phyloP scores from a whole-genome alignment of 106 monocot genomes.

The Dendrobium nobile region DNA sequence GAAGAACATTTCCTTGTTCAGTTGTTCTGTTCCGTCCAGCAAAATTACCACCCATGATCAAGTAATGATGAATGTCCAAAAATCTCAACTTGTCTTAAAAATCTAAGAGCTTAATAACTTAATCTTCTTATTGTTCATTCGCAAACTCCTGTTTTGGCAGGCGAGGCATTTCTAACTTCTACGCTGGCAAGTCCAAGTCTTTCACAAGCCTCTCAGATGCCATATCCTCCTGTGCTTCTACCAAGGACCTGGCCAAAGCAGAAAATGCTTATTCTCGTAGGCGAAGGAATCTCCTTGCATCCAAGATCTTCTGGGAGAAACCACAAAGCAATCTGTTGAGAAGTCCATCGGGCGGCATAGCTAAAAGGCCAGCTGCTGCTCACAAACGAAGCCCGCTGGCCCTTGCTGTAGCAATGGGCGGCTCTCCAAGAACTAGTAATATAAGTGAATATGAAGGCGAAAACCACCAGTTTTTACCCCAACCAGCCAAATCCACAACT shows the following conservation, averaged over 20 bases:
- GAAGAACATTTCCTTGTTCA: too few species aligned
- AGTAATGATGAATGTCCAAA: too few species aligned
- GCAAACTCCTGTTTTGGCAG: slow-evolving; percentile 16
- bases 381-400: slow-evolving; percentile 8
- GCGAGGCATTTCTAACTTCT: slow-evolving; percentile 65
- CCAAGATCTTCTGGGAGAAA: slow-evolving; percentile 21
- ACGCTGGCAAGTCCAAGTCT: slow-evolving; percentile 67
- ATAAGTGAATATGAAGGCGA: not conserved
- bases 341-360: slow-evolving; percentile 5
- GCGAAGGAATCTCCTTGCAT: slow-evolving; percentile 48
- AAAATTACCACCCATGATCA: too few species aligned
- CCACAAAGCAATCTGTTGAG: slow-evolving; percentile 1
- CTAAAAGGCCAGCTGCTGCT: slow-evolving; percentile 18
- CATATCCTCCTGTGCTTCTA: slow-evolving; percentile 21
- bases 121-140: too few species aligned
- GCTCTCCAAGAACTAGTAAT: not conserved
- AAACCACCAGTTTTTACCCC: slow-evolving; percentile 13
- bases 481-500: slow-evolving; percentile 16
- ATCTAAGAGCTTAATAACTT: too few species aligned
- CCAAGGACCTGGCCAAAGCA: slow-evolving; percentile 50
- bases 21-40: too few species aligned
- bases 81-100: too few species aligned
- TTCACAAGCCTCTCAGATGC: slow-evolving; percentile 44
- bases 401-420: slow-evolving; percentile 8
- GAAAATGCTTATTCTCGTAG: slow-evolving; percentile 55